Evolutionary conservation across 208 protist species (phyloP).

Genomic region (Naegleria lovaniensis): DNA sequence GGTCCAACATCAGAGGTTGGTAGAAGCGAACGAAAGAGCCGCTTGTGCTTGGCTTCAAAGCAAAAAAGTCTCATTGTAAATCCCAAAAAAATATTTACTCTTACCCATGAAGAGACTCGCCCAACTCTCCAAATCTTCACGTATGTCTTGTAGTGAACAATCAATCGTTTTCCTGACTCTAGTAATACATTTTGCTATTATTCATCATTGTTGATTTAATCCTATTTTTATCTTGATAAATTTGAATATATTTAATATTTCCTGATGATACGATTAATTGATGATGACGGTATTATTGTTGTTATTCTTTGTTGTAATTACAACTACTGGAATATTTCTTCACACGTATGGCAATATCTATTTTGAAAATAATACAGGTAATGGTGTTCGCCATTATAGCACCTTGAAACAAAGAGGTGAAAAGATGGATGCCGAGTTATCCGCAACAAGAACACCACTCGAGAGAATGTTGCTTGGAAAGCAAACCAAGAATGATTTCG

Average conservation of each 20-base stretch:
- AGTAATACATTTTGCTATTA: neutral
- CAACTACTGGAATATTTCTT: neutral
- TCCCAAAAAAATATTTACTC: neutral
- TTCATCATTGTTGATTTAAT: neutral
- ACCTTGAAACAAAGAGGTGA: neutral
- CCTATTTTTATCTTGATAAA: neutral
- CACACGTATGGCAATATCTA: neutral
- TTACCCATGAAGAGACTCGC: neutral
- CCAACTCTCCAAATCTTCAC: neutral
- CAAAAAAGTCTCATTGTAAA: neutral
- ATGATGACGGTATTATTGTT: neutral
- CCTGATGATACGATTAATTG: neutral
- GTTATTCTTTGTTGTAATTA: neutral
- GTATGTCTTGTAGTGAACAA: neutral
- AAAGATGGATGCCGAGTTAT: neutral
- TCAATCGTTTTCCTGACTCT: neutral
- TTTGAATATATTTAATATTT: neutral
- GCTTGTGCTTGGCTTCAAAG: too few species aligned
- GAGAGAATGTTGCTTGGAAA: conserved; percentile 13
- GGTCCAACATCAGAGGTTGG: neutral
- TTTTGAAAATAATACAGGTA: neutral
- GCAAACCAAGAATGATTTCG: neutral
- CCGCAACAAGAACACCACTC: neutral
- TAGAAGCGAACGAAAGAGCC: too few species aligned
- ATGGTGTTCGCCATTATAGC: neutral